Evolutionary conservation across 1,284 basidiomycete genomes (phyloP).

Genomic region (Sanghuangporus baumii): DNA sequence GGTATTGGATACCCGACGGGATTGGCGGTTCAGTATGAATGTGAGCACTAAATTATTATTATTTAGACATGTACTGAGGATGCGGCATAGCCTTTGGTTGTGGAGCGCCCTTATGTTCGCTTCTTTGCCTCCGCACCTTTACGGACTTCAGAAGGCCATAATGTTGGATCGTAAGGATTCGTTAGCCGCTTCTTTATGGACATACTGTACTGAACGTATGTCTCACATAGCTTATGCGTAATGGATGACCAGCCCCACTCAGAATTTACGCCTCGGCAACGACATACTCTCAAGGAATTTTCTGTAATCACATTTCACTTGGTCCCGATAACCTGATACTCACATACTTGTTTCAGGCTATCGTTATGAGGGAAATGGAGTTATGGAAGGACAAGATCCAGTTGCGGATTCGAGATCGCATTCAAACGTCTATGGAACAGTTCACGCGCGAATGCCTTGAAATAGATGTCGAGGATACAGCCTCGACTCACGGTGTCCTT

Average conservation of each 20-base stretch:
- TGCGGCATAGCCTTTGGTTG: constrained; percentile 63
- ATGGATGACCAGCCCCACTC: constrained; percentile 80
- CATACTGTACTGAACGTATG: not conserved
- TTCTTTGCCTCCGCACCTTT: constrained; percentile 93
- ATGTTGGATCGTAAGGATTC: constrained; percentile 69
- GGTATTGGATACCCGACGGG: constrained; percentile 69
- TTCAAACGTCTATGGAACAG: constrained; percentile 93
- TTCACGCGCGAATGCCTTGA: constrained; percentile 94
- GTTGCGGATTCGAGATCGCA: constrained; percentile 83
- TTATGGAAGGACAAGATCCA: constrained; percentile 95
- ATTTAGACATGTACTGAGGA: not conserved
- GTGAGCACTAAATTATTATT: constrained; percentile 34
- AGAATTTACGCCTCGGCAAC: constrained; percentile 84
- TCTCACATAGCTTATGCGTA: constrained; percentile 58
- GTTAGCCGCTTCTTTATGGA: not conserved
- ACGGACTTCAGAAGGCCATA: constrained; percentile 84
- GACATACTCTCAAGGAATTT: constrained; percentile 93
- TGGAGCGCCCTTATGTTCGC: constrained; percentile 60
- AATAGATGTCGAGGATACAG: constrained; percentile 63
- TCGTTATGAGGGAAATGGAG: constrained; percentile 96
- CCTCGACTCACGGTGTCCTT: constrained; percentile 21
- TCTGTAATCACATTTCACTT: constrained; percentile 40
- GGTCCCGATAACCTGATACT: not conserved
- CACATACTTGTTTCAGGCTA: constrained; percentile 41
- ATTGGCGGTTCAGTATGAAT: constrained; percentile 86